Evolutionary conservation across 306 rosid genomes (phyloP).

Genomic region (Vigna mungo): DNA sequence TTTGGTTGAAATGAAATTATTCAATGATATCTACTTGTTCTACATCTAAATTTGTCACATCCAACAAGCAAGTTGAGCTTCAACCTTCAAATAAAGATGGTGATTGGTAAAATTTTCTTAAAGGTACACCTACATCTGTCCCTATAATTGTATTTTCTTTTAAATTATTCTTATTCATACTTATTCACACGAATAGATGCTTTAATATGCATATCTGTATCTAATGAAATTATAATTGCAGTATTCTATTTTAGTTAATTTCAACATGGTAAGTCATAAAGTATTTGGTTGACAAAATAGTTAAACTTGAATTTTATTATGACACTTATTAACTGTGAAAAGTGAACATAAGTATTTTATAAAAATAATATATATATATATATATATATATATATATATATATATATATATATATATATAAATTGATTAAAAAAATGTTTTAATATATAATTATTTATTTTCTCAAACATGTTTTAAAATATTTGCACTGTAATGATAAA

Average conservation of each 20-base stretch:
- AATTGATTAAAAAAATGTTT: neutral
- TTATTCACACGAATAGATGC: neutral
- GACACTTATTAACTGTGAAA: neutral
- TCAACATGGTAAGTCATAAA: neutral
- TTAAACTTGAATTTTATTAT: neutral
- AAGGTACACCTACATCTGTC: no score
- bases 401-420: neutral
- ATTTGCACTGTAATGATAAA: neutral
- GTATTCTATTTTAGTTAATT: neutral
- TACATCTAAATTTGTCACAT: conserved; percentile 2
- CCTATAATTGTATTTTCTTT: neutral
- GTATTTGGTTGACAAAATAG: neutral
- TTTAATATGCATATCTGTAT: neutral
- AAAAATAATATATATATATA: neutral
- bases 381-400: no score
- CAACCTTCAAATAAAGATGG: conserved; percentile 8
- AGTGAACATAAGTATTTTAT: neutral
- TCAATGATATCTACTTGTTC: conserved; percentile 40
- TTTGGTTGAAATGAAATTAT: conserved; percentile 43
- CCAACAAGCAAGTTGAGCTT: neutral
- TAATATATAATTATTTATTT: neutral
- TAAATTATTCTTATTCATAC: neutral
- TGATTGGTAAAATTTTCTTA: conserved; percentile 4
- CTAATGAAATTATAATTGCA: neutral
- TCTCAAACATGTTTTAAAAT: neutral